phyloP scores from a whole-genome alignment of 352 stramenopile species.

The Aphanomyces invadans region DNA sequence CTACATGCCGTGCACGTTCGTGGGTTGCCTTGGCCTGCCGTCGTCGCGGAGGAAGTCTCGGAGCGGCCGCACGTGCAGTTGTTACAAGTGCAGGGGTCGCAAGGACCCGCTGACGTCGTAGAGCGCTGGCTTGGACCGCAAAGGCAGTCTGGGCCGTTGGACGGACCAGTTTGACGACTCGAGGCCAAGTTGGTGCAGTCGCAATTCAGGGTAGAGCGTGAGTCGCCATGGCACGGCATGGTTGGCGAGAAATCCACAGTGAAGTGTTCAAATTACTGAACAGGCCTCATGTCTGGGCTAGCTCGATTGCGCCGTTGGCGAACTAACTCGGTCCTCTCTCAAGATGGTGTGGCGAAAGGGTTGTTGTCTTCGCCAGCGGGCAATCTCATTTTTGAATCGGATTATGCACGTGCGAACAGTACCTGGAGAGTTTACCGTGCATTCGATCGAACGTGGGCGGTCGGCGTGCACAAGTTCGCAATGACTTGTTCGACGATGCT shows the following conservation, averaged over 20 bases:
- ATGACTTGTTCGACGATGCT: no score
- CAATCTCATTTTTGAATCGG: no score
- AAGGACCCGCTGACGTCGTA: neutral
- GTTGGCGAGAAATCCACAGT: neutral
- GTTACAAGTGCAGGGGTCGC: neutral
- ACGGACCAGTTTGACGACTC: neutral
- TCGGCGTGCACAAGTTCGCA: no score
- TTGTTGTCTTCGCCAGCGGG: no score
- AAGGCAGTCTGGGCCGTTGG: neutral
- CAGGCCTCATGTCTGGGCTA: no score
- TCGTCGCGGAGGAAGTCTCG: neutral
- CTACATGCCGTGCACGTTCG: neutral
- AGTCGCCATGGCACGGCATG: neutral
- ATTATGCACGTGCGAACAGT: neutral
- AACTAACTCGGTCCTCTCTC: no score
- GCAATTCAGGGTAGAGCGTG: neutral
- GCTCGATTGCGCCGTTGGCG: no score
- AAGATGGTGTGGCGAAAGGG: no score
- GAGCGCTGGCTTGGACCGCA: neutral
- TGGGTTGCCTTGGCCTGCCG: neutral
- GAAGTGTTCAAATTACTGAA: no score
- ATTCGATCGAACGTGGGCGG: neutral
- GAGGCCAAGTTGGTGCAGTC: neutral
- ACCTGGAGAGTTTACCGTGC: neutral
- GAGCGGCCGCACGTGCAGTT: neutral